phyloP scores from a whole-genome alignment of 2,329 filamentous ascomycete genomes.

The Nothomitra cinnamomea region DNA sequence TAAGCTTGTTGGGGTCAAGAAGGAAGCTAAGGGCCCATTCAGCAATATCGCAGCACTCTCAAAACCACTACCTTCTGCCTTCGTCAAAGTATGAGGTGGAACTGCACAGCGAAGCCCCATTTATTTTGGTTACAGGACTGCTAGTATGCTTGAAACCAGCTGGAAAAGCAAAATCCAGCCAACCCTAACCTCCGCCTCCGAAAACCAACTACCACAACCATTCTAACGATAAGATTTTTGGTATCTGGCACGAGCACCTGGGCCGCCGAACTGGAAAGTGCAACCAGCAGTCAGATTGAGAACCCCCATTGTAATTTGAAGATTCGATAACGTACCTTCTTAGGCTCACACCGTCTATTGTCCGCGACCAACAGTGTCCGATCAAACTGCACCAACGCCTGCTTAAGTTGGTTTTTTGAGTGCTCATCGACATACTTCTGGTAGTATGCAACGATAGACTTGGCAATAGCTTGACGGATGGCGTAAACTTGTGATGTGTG shows the following conservation, averaged over 20 bases:
- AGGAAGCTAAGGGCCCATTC: too few species aligned
- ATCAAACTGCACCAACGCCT: constrained; percentile 89
- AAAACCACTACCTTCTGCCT: too few species aligned
- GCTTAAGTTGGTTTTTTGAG: constrained; percentile 99
- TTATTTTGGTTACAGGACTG: not conserved
- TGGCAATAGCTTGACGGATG: constrained; percentile 97
- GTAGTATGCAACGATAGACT: constrained; percentile 96
- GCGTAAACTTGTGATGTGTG: constrained; percentile 96
- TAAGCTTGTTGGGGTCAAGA: too few species aligned
- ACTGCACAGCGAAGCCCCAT: not conserved
- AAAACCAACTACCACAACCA: not conserved
- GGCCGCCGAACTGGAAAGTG: constrained; percentile 47
- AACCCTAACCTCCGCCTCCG: not conserved
- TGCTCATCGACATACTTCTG: constrained; percentile 99
- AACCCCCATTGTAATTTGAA: not conserved
- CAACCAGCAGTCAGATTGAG: not conserved
- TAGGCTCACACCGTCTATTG: constrained; percentile 97
- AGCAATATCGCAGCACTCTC: too few species aligned
- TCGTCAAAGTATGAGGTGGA: too few species aligned
- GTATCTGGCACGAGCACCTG: constrained; percentile 88
- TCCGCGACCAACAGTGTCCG: constrained; percentile 95
- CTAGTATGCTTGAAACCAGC: not conserved
- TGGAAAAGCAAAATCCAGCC: not conserved
- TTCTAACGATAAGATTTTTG: constrained; percentile 98
- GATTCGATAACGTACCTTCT: constrained; percentile 54